Percentiles rank a stretch among this genome's conserved stretches.
phyloP scores from a whole-genome alignment of 2,329 filamentous ascomycete genomes.

The Tolypocladium tropicale region DNA sequence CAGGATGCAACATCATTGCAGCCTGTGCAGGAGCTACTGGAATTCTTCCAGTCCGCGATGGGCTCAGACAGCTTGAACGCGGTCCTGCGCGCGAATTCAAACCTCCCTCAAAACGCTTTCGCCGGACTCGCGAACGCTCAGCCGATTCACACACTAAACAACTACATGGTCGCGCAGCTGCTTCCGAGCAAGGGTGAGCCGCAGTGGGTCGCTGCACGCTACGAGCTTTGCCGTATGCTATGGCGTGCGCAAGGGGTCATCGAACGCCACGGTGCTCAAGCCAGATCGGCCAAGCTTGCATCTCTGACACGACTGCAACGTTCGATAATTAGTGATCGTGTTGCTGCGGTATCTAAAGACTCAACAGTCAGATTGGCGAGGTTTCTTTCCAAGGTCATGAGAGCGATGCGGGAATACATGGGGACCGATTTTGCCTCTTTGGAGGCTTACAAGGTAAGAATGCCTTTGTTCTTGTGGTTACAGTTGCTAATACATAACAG shows the following conservation, averaged over 20 bases:
- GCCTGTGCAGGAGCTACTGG: slow-evolving; percentile 13
- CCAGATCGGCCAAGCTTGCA: slow-evolving; percentile 37
- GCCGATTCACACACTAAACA: slow-evolving; percentile 50
- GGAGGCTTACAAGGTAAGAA: slow-evolving; percentile 21
- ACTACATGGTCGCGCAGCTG: slow-evolving; percentile 39
- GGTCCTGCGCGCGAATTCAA: slow-evolving; percentile 24
- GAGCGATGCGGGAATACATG: slow-evolving; percentile 33
- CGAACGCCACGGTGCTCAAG: slow-evolving; percentile 28
- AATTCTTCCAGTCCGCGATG: slow-evolving; percentile 21
- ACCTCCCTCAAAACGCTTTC: slow-evolving; percentile 16
- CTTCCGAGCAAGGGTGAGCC: slow-evolving; percentile 24
- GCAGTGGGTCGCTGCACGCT: slow-evolving; percentile 41
- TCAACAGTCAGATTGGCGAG: slow-evolving; percentile 43
- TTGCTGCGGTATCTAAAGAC: slow-evolving; percentile 48
- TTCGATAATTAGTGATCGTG: slow-evolving; percentile 42
- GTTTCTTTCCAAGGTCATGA: slow-evolving; percentile 38
- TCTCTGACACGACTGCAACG: slow-evolving; percentile 50
- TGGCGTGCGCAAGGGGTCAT: slow-evolving; percentile 30
- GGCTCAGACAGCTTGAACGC: slow-evolving; percentile 19
- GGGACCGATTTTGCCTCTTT: slow-evolving; percentile 15
- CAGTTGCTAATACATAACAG: slow-evolving; percentile 2
- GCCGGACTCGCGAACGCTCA: slow-evolving; percentile 27
- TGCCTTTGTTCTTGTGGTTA: not conserved
- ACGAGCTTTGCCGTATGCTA: slow-evolving; percentile 39
- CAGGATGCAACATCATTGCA: slow-evolving; percentile 3